Evolutionary conservation across 169 alveolate genomes (phyloP), one percentile per base, ranked within the genome.

Genomic region (Plasmodium gaboni): DNA sequence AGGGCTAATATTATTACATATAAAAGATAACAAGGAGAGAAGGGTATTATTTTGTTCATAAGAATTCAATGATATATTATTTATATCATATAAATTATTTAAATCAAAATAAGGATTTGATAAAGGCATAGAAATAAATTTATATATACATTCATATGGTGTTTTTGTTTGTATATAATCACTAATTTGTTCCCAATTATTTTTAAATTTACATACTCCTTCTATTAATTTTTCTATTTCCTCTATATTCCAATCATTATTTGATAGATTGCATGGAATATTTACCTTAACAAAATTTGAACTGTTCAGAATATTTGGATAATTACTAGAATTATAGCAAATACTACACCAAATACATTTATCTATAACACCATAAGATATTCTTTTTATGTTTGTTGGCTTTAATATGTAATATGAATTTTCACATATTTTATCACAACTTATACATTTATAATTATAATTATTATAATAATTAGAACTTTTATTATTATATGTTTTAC

Each of bases 1-100:
- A 5, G 91, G 91, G 6, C 91, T 83, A 32, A 83, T 70, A 63
- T 83, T 13, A 48, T 70, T 83, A n/a, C 91, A 83, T 42, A 83
- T 83, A 60, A 67, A 83, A 42, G 91, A 69, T 44, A 83, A 76
- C 2, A 83, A 48, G 1, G 91, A 83, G 2, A 83, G 65, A 9
- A 83, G 91, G 2, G 86, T 48, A 48, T 83, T 83, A 9, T 83
- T 83, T 32, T 78, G 89, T 64, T 78, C 67, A 78, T 46, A 78
- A 0, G 89, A 64, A n/a, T 51, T 64, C 1, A 78, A 38, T 7
- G 89, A 65, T 2, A 78, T 42, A 65, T 65, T 51, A 17, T 78
- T 78, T 5, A 78, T 65, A 12, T 78, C 67, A 15, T 64, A 24
- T 5, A 67, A 22, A 32, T 78, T 78, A 46, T 83, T 85, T n/a